Base-by-base conservation (phyloP, 805 yeast genomes). In the Sugiyamaella boreocaroliniensis region DNA sequence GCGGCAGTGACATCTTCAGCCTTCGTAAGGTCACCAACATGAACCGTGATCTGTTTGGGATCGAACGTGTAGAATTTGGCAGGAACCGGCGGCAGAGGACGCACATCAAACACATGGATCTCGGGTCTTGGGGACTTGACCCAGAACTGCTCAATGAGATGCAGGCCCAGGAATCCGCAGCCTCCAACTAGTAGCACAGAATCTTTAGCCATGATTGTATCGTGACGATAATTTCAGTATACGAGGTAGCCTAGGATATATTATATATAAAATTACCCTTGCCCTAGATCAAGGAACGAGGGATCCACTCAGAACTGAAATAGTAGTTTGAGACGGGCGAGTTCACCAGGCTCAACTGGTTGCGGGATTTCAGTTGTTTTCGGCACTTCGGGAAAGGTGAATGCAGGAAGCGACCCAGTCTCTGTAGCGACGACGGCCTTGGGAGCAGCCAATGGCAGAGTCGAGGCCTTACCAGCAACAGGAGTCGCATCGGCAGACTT, bases 141-240 rank as follows among this genome's bases (percentile, higher is more conserved):
- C 71, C 80, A 79, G 68, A 90, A 92, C 68, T 88, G 93, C 62
- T 90, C 90, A 43, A 93, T 81, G 58, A 93, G 73, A 60, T 93
- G 99, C 45, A 89, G 79, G 1, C 99, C 99, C 18, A 93, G 77
- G 61, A 93, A 93, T 0, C 99, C 99, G 4, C 97, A 74, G 9
- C 99, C 99, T 48, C 99, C 99, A n/a, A 93, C 80, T 18, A 93
- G 74, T 29, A 93, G 79, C 1, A 93, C 95, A 1, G 85, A 77
- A 34, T 79, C 69, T 29, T 72, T 41, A 22, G 19, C 19, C 43
- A 41, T 41, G 4, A 16, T n/a, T 3, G 43, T 18, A 22, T 22
- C 26, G 32, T 29, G 10, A 29, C 32, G 7, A 10, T 8, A 29
- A 10, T 32, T 32, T 29, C 9, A 29, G 15, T 15, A 40, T n/a